These are phyloP conservation scores for Marsdenia floribunda DNA, from an alignment of 257 asterid genomes.

Conservation along the genomic window DNA sequence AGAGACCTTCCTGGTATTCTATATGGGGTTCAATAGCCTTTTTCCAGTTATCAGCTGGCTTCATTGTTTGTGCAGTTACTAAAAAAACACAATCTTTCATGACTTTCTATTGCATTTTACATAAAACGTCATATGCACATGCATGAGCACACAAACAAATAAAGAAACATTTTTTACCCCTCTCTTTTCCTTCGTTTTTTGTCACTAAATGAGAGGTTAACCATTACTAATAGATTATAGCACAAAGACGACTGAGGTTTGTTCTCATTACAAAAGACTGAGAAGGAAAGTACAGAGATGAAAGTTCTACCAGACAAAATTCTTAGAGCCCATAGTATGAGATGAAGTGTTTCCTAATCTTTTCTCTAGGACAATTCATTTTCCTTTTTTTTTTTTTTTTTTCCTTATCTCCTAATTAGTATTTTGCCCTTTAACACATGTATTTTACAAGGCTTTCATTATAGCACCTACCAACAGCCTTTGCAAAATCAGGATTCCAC, in stretches of 20 bases:
- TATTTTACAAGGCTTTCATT: background rate
- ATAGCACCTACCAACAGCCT: background rate
- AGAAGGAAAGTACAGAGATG: background rate
- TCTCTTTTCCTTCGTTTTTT: no score
- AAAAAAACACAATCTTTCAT: background rate
- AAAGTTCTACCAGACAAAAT: background rate
- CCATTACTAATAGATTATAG: background rate
- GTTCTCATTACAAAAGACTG: background rate
- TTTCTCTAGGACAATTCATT: background rate
- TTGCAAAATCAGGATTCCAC: background rate
- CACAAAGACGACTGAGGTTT: background rate
- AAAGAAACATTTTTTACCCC: no score
- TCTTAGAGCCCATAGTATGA: background rate
- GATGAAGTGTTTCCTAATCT: background rate
- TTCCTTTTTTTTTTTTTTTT: background rate
- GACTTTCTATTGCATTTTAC: background rate
- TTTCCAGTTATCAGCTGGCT: background rate
- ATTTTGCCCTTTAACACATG: background rate
- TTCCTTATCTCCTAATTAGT: background rate
- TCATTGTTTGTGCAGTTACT: background rate
- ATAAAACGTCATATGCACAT: background rate
- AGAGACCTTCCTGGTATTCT: background rate
- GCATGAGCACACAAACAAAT: no score
- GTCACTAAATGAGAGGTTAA: background rate
- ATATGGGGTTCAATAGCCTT: background rate